phyloP scores from a whole-genome alignment of 2,329 filamentous ascomycete species.

The Magnaporthiopsis poae region DNA sequence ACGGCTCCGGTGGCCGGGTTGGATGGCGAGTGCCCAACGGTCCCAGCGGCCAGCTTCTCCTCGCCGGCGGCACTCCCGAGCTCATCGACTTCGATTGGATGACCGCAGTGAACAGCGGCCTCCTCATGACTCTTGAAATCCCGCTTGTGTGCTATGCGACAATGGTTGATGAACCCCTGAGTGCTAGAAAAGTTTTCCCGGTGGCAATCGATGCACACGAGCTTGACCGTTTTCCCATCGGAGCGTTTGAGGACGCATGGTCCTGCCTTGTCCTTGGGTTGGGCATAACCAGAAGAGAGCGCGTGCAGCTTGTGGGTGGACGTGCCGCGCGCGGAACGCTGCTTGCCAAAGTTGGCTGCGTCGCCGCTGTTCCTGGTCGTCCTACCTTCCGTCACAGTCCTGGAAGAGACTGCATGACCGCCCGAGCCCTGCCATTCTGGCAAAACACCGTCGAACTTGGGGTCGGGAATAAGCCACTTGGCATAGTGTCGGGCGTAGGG shows the following conservation, averaged over 20 bases:
- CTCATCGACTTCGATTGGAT: constrained; percentile 65
- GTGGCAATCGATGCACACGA: constrained; percentile 81
- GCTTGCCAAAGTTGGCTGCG: constrained; percentile 33
- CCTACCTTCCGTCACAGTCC: constrained; percentile 56
- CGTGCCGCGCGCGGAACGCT: constrained; percentile 37
- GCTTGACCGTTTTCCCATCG: constrained; percentile 77
- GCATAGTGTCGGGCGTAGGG: constrained; percentile 91
- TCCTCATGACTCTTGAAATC: constrained; percentile 95
- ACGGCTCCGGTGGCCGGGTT: constrained; percentile 40
- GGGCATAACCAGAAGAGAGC: constrained; percentile 59
- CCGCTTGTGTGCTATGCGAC: constrained; percentile 84
- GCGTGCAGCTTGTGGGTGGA: constrained; percentile 57
- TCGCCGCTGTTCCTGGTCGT: constrained; percentile 69
- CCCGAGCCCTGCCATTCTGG: constrained; percentile 33
- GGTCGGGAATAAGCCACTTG: constrained; percentile 86
- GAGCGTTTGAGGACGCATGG: constrained; percentile 77
- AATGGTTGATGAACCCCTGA: constrained; percentile 99
- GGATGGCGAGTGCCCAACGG: constrained; percentile 2
- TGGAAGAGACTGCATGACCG: constrained; percentile 31
- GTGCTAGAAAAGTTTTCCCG: constrained; percentile 90
- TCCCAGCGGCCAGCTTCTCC: constrained; percentile 16
- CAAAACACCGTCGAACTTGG: constrained; percentile 66
- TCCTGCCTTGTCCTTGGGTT: constrained; percentile 70
- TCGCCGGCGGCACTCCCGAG: constrained; percentile 36
- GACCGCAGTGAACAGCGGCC: constrained; percentile 78